A percentile compares a stretch with the other conserved stretches of the same genome.
Evolutionary conservation across 2,329 filamentous ascomycete species (phyloP).

Genomic region (Huntiella moniliformis): DNA sequence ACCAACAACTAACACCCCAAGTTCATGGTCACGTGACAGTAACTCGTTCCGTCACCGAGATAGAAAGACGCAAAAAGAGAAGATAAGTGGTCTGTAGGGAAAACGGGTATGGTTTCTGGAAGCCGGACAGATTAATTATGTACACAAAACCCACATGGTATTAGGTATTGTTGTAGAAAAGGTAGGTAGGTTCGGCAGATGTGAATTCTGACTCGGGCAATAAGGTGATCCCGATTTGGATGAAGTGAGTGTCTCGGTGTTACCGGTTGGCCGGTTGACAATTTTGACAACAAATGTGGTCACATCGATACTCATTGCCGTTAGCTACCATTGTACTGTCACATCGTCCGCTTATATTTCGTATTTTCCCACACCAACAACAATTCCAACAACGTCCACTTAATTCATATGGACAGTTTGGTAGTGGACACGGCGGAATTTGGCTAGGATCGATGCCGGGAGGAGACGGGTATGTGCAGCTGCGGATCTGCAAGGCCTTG

Average conservation of each 20-base stretch:
- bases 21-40: too few relatives aligned
- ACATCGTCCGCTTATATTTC: constrained; percentile 31
- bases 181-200: too few relatives aligned
- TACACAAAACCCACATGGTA: too few relatives aligned
- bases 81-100: too few relatives aligned
- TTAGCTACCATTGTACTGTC: constrained; percentile 34
- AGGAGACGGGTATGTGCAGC: constrained; percentile 29
- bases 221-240: too few relatives aligned
- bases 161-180: too few relatives aligned
- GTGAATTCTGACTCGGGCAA: too few relatives aligned
- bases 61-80: too few relatives aligned
- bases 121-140: too few relatives aligned
- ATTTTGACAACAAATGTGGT: constrained; percentile 34
- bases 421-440: constrained; percentile 26
- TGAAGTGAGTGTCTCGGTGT: not conserved
- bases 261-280: constrained; percentile 26
- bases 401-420: constrained; percentile 30
- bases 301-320: constrained; percentile 29
- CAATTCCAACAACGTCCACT: constrained; percentile 34
- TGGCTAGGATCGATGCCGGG: constrained; percentile 21
- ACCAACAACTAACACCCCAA: too few relatives aligned
- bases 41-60: too few relatives aligned
- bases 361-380: constrained; percentile 36
- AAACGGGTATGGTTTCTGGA: too few relatives aligned
- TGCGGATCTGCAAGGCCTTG: constrained; percentile 24